Conservation (phyloP, 768 basidiomycete genomes). For the Auriculariales sp. region DNA sequence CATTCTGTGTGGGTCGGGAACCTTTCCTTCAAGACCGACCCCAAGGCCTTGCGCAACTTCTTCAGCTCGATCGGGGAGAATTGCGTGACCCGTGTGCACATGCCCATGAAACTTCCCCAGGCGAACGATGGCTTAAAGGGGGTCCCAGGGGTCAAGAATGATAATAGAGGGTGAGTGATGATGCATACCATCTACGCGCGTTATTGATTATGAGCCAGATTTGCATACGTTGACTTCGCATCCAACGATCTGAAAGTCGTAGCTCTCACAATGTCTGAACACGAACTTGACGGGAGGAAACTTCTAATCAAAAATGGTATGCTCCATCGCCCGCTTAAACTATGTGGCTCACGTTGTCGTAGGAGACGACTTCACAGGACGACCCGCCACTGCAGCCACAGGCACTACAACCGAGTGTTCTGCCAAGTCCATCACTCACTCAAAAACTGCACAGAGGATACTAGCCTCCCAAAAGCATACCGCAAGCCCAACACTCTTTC, state of each 20-base stretch:
- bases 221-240: constrained; percentile 92
- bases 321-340: constrained; percentile 12
- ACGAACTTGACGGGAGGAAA: constrained; percentile 67
- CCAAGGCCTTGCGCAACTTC: constrained; percentile 52
- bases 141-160: constrained; percentile 26
- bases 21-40: constrained; percentile 76
- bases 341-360: constrained; percentile 5
- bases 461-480: constrained; percentile 67
- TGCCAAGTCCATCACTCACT: constrained; percentile 21
- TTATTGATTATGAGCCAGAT: constrained; percentile 32
- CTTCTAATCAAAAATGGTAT: constrained; percentile 87
- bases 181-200: constrained; percentile 8
- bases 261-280: constrained; percentile 74
- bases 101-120: constrained; percentile 54
- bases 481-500: constrained; percentile 73
- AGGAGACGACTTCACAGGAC: constrained; percentile 66
- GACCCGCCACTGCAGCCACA: constrained; percentile 34
- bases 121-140: constrained; percentile 22
- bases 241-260: constrained; percentile 54
- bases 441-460: constrained; percentile 68
- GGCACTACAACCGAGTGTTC: constrained; percentile 8
- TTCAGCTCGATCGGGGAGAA: constrained; percentile 46
- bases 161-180: constrained; percentile 62
- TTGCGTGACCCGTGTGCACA: constrained; percentile 66
- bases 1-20: constrained; percentile 96